phyloP scores from a whole-genome alignment of 257 asterid species.

The Striga asiatica region DNA sequence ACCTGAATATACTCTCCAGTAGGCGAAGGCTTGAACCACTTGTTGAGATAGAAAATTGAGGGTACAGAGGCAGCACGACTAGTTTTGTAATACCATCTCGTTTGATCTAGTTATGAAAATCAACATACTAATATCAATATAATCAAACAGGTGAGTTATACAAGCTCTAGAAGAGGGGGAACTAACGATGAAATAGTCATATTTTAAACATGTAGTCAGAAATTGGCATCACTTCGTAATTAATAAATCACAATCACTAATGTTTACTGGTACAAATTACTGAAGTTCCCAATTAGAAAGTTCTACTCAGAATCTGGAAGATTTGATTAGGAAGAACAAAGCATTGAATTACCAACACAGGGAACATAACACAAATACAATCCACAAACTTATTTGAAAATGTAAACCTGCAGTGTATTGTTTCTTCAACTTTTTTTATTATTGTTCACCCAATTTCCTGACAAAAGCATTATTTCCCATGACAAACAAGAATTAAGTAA shows the following conservation, averaged over 20 bases:
- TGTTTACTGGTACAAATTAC: background rate
- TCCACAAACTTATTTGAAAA: background rate
- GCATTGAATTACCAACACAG: background rate
- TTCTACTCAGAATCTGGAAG: background rate
- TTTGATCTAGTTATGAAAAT: conserved; percentile 52
- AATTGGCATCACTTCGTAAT: background rate
- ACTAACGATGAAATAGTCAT: conserved; percentile 1
- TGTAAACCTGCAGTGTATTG: background rate
- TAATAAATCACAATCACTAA: background rate
- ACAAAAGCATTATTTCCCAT: conserved; percentile 4
- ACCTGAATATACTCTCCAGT: conserved; percentile 91
- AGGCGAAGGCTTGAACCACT: conserved; percentile 99
- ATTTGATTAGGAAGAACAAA: background rate
- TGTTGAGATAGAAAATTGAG: conserved; percentile 96
- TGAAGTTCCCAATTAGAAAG: background rate
- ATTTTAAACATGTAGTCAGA: background rate
- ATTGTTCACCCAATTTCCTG: conserved; percentile 1
- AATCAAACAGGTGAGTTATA: background rate
- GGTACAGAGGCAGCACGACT: conserved; percentile 96
- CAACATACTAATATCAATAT: background rate
- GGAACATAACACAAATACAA: background rate
- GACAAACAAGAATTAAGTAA: background rate
- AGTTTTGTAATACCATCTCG: conserved; percentile 78
- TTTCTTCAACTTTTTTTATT: background rate
- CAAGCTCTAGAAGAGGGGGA: background rate